Evolutionary conservation across 345 rosid genomes (phyloP).

Genomic region (Populus alba): DNA sequence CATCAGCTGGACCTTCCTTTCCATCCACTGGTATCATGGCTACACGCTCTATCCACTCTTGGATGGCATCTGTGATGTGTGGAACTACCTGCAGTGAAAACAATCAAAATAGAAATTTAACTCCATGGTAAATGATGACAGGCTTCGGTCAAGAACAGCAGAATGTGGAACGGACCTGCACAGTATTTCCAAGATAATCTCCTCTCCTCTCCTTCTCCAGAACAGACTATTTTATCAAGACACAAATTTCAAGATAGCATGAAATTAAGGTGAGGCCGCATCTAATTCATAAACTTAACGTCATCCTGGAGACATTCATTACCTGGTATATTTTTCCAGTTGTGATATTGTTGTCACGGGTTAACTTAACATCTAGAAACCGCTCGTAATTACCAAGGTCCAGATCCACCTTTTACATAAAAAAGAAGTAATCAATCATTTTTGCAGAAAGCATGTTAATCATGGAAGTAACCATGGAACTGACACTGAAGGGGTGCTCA

Average conservation of each 20-base stretch:
- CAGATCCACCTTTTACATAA: conserved; percentile 72
- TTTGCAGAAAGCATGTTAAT: conserved; percentile 3
- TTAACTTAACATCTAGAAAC: conserved; percentile 76
- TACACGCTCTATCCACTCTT: conserved; percentile 93
- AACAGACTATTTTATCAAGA: conserved; percentile 50
- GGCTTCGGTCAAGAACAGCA: not conserved
- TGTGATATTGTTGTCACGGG: conserved; percentile 86
- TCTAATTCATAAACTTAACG: not conserved
- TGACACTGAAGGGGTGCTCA: not conserved
- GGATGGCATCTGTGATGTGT: conserved; percentile 93
- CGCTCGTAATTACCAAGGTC: conserved; percentile 99
- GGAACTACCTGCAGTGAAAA: conserved; percentile 71
- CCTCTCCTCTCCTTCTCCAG: conserved; percentile 92
- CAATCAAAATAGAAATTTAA: not conserved
- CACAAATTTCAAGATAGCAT: not conserved
- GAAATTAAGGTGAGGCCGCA: not conserved
- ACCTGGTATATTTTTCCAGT: conserved; percentile 95
- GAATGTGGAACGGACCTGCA: conserved; percentile 56
- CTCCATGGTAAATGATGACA: not conserved
- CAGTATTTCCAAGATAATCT: conserved; percentile 94
- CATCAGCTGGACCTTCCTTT: conserved; percentile 80
- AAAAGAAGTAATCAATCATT: not conserved
- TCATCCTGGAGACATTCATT: conserved; percentile 2
- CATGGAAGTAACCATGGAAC: not conserved
- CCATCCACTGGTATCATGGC: conserved; percentile 86